These are phyloP conservation scores for Myxozyma monticola DNA, from an alignment of 805 yeast species.

Conservation along the genomic window DNA sequence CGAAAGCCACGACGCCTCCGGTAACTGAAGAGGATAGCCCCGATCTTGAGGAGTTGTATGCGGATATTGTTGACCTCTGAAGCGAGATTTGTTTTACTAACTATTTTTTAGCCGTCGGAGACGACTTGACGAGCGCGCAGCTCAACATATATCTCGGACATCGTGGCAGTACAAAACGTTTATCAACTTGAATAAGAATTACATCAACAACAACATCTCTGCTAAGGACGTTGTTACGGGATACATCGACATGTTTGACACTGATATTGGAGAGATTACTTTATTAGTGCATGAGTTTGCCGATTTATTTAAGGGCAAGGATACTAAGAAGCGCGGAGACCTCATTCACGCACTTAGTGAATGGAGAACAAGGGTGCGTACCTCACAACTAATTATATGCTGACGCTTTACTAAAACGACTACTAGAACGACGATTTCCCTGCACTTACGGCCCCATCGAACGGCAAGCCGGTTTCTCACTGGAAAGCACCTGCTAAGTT, in stretches of 20 bases:
- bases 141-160: constrained; percentile 12
- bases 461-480: constrained; percentile 6
- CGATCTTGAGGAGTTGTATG: constrained; percentile 5
- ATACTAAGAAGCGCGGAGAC: constrained; percentile 1
- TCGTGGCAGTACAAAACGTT: constrained; percentile 13
- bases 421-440: constrained; percentile 23
- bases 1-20: neutral
- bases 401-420: too few relatives aligned
- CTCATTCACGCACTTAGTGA: constrained; percentile 16
- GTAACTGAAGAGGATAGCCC: too few relatives aligned
- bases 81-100: neutral
- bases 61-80: neutral
- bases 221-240: constrained; percentile 20
- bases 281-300: constrained; percentile 26
- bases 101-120: constrained; percentile 13
- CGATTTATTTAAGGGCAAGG: constrained; percentile 12
- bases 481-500: too few relatives aligned
- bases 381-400: too few relatives aligned
- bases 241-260: constrained; percentile 21
- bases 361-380: constrained; percentile 16
- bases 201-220: constrained; percentile 4
- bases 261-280: constrained; percentile 19
- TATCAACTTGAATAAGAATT: constrained; percentile 11
- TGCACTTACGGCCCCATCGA: constrained; percentile 4
- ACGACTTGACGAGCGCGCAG: constrained; percentile 27